phyloP scores from a whole-genome alignment of 805 yeast genomes.

The Metschnikowia hibisci region DNA sequence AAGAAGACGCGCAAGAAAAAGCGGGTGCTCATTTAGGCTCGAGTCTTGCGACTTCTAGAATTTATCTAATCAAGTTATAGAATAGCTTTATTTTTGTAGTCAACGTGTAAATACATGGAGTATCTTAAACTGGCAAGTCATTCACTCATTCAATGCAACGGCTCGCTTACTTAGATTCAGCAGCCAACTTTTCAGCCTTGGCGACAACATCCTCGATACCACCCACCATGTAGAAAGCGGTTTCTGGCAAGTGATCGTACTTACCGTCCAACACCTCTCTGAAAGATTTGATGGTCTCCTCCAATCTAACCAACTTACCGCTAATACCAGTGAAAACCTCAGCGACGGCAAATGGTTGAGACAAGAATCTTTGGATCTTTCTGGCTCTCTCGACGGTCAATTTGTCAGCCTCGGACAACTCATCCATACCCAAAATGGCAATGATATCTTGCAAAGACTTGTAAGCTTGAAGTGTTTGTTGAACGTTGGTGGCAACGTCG shows the following conservation, averaged over 20 bases:
- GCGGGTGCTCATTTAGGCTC: conserved; percentile 24
- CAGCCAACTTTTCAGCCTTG: conserved; percentile 98
- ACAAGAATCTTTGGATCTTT: conserved; percentile 99
- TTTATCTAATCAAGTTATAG: conserved; percentile 10
- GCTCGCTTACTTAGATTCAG: conserved; percentile 67
- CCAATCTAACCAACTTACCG: conserved; percentile 95
- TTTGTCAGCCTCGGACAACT: conserved; percentile 97
- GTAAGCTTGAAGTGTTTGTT: conserved; percentile 99
- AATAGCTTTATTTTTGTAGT: conserved; percentile 16
- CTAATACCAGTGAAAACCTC: conserved; percentile 99
- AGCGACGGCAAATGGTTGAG: conserved; percentile 99
- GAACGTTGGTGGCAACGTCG: conserved; percentile 89
- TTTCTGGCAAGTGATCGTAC: conserved; percentile 98
- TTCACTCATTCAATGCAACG: conserved; percentile 22
- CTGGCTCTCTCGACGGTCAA: conserved; percentile 99
- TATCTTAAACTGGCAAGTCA: conserved; percentile 20
- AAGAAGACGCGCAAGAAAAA: conserved; percentile 44
- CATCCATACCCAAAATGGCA: conserved; percentile 99
- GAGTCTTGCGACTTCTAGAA: background rate
- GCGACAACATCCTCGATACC: conserved; percentile 98
- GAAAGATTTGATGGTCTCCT: conserved; percentile 93
- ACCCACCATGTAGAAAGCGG: conserved; percentile 99
- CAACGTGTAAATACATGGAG: conserved; percentile 17
- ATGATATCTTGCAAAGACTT: conserved; percentile 99
- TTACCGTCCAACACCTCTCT: conserved; percentile 97